Conservation (phyloP, 768 basidiomycete species). For the Gymnopilus dilepis region DNA sequence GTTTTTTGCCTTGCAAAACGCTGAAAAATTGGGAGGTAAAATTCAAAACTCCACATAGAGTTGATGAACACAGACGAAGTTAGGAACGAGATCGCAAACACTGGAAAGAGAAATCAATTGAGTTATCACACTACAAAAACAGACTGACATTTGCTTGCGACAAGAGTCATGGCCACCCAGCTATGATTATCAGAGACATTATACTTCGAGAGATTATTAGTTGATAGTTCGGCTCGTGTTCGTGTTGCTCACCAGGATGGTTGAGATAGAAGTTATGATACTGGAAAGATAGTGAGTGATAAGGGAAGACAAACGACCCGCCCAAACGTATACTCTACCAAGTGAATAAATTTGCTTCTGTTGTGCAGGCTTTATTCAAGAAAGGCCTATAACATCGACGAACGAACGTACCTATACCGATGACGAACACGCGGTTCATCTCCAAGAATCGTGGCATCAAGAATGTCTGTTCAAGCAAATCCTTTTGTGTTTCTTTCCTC, state of each 20-base stretch:
- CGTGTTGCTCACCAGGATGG: not conserved
- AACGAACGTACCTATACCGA: not conserved
- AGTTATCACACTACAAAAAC: not conserved
- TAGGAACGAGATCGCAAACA: conserved; percentile 3
- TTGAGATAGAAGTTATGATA: not conserved
- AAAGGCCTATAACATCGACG: not conserved
- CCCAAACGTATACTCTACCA: not conserved
- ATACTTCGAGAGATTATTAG: not conserved
- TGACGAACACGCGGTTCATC: not conserved
- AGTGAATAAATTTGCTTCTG: conserved; percentile 5
- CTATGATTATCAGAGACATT: not conserved
- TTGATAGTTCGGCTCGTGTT: not conserved
- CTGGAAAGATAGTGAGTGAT: not conserved
- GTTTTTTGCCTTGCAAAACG: not conserved
- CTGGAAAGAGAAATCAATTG: not conserved
- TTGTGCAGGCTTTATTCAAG: not conserved
- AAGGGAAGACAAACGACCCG: not conserved
- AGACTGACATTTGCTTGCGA: conserved; percentile 13
- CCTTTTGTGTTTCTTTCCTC: not conserved
- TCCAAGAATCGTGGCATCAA: not conserved
- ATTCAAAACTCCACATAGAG: not conserved
- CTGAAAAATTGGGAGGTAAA: not conserved
- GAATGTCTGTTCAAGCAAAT: not conserved
- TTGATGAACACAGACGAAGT: not conserved
- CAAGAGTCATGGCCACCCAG: conserved; percentile 13